phyloP scores from a whole-genome alignment of 1,284 basidiomycete genomes.

The Meira nashicola region DNA sequence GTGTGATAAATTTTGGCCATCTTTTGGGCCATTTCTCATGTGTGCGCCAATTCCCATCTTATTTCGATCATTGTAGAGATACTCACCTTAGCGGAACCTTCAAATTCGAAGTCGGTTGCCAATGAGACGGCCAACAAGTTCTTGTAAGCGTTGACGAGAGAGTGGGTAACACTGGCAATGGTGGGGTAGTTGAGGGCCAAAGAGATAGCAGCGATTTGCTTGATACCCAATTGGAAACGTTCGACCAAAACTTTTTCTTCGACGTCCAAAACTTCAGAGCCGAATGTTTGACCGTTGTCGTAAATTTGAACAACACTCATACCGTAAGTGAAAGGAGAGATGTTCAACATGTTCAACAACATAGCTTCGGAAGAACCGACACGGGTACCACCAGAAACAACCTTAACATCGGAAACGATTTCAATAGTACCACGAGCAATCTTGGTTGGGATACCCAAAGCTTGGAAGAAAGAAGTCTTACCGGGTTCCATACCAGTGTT shows the following conservation, averaged over 20 bases:
- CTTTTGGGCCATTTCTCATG: conserved; percentile 13
- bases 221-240: conserved; percentile 86
- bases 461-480: conserved; percentile 84
- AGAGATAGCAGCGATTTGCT: conserved; percentile 92
- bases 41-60: conserved; percentile 1
- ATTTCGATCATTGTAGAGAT: neutral
- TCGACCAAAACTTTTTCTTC: conserved; percentile 84
- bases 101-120: conserved; percentile 90
- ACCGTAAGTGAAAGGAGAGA: conserved; percentile 83
- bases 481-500: conserved; percentile 99
- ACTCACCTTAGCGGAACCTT: conserved; percentile 80
- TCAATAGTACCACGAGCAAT: conserved; percentile 99
- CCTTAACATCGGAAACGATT: conserved; percentile 95
- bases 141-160: conserved; percentile 98
- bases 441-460: conserved; percentile 98
- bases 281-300: conserved; percentile 61
- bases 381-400: conserved; percentile 83
- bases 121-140: conserved; percentile 82
- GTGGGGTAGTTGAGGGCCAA: conserved; percentile 93
- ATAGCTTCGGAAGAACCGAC: conserved; percentile 97
- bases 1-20: conserved; percentile 54
- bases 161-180: conserved; percentile 85
- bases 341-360: conserved; percentile 96
- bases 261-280: conserved; percentile 80
- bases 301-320: conserved; percentile 72